A percentile compares a stretch with the other conserved stretches of the same genome.
These are phyloP conservation scores for Cucurbita pepo DNA, from an alignment of 306 rosid genomes.

Conservation along the genomic window DNA sequence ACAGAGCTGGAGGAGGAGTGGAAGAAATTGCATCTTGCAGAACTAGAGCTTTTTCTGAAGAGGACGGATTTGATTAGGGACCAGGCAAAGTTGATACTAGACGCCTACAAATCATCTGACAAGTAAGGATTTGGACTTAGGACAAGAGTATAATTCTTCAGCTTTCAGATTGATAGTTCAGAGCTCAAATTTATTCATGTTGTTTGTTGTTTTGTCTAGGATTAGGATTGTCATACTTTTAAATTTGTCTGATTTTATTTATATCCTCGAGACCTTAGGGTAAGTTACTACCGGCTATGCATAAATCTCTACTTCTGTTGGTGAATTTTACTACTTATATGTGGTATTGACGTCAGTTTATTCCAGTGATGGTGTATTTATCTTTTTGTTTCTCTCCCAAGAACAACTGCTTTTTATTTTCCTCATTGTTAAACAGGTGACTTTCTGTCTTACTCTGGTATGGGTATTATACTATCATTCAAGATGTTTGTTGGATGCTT, in stretches of 20 bases:
- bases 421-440: background rate
- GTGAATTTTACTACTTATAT: background rate
- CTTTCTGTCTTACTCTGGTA: background rate
- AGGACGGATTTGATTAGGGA: conserved; percentile 20
- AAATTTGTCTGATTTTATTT: background rate
- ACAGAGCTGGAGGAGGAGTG: conserved; percentile 37
- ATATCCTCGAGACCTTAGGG: background rate
- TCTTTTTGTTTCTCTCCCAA: background rate
- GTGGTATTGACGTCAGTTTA: background rate
- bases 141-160: background rate
- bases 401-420: background rate
- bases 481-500: background rate
- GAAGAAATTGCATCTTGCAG: conserved; percentile 28
- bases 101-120: conserved; percentile 21
- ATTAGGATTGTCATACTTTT: background rate
- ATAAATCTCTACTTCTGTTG: background rate
- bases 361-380: background rate
- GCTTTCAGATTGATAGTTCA: background rate
- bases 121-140: conserved; percentile 5
- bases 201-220: conserved; percentile 2
- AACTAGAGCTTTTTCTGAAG: conserved; percentile 26
- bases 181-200: background rate
- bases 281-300: background rate
- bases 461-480: background rate
- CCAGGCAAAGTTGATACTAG: conserved; percentile 20